Evolutionary conservation across 495 filamentous ascomycete species (phyloP).

Genomic region (Halenospora varia): DNA sequence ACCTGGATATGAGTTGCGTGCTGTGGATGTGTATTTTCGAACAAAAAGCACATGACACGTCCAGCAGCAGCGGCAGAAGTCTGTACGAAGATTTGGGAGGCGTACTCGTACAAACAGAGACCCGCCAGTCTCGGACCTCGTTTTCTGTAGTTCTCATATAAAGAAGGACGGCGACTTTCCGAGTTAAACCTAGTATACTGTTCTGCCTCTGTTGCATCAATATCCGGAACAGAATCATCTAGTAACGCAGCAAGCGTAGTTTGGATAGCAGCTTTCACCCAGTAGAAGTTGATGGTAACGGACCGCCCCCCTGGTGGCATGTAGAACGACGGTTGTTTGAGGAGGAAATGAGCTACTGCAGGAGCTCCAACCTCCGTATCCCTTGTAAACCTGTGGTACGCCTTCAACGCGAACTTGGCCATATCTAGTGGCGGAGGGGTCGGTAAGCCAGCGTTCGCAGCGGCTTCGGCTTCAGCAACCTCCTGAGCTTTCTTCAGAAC

Average conservation of each 20-base stretch:
- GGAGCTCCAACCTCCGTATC: conserved; percentile 11
- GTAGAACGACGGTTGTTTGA: conserved; percentile 10
- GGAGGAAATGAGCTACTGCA: conserved; percentile 11
- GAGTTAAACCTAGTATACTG: conserved; percentile 10
- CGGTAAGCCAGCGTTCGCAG: too few species aligned
- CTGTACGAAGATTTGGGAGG: conserved; percentile 12
- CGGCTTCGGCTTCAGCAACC: conserved; percentile 2
- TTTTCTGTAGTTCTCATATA: conserved; percentile 14
- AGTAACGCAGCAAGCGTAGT: conserved; percentile 6
- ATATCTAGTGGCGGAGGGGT: too few species aligned
- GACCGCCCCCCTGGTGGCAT: conserved; percentile 7
- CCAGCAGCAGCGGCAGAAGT: neutral
- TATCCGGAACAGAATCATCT: neutral
- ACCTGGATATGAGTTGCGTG: conserved; percentile 7
- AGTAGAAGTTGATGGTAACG: conserved; percentile 14
- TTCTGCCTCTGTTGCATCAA: conserved; percentile 3
- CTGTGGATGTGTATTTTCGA: conserved; percentile 1
- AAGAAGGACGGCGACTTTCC: conserved; percentile 4
- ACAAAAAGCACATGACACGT: conserved; percentile 1
- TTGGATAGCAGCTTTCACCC: conserved; percentile 7
- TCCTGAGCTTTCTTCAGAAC: conserved; percentile 12
- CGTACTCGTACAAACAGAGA: conserved; percentile 15
- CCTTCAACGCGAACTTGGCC: conserved; percentile 14
- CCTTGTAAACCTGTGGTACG: conserved; percentile 13
- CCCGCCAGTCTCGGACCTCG: conserved; percentile 8